These are phyloP conservation scores for Lentinula boryana DNA, from an alignment of 768 basidiomycete genomes.

Conservation along the genomic window DNA sequence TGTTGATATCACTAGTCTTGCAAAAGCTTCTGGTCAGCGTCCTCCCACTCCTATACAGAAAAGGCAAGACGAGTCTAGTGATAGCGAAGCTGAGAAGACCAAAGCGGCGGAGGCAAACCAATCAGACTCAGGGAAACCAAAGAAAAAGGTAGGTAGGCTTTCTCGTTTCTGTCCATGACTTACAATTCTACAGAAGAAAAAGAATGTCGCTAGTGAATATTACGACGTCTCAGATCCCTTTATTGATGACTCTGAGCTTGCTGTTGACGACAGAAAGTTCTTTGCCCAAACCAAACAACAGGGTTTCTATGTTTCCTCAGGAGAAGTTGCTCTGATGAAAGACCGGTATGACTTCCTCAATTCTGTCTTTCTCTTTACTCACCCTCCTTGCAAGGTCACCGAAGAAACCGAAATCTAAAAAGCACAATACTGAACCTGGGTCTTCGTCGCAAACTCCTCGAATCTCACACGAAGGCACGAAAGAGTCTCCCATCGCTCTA, in stretches of 20 bases:
- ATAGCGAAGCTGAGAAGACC: slow-evolving; percentile 42
- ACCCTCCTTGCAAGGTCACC: slow-evolving; percentile 38
- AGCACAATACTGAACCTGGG: slow-evolving; percentile 15
- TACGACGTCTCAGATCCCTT: slow-evolving; percentile 93
- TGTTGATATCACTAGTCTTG: slow-evolving; percentile 53
- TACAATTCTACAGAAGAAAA: slow-evolving; percentile 28
- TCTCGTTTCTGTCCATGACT: background rate
- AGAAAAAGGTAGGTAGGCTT: slow-evolving; percentile 12
- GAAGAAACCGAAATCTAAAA: slow-evolving; percentile 70
- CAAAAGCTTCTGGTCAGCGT: slow-evolving; percentile 63
- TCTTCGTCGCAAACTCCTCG: slow-evolving; percentile 1
- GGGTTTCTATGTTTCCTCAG: slow-evolving; percentile 88
- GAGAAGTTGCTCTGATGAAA: slow-evolving; percentile 81
- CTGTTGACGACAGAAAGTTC: slow-evolving; percentile 84
- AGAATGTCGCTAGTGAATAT: slow-evolving; percentile 58
- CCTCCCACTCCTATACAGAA: slow-evolving; percentile 36
- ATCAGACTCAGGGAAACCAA: slow-evolving; percentile 29
- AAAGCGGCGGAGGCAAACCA: slow-evolving; percentile 20
- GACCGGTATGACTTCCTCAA: slow-evolving; percentile 44
- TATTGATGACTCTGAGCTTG: slow-evolving; percentile 95
- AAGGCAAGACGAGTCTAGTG: slow-evolving; percentile 43
- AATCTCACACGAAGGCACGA: slow-evolving; percentile 24
- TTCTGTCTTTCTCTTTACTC: background rate
- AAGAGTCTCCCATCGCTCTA: slow-evolving; percentile 46
- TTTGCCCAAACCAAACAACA: slow-evolving; percentile 90